Evolutionary conservation across 140 eudicot genomes (phyloP), one percentile per base, ranked within the genome.

Genomic region (Senecio squalidus): DNA sequence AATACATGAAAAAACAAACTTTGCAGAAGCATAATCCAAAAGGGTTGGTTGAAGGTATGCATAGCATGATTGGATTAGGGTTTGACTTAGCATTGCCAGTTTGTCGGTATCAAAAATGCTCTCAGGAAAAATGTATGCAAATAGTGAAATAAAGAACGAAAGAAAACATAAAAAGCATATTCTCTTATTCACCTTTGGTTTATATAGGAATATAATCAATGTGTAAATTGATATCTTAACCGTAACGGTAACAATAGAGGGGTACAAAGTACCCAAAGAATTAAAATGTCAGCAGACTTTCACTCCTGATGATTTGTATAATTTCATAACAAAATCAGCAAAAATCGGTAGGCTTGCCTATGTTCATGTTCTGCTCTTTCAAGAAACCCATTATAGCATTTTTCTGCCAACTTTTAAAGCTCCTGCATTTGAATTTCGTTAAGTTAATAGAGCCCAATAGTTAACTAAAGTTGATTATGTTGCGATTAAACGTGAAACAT

Each of bases 361-460:
- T 66, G 17, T 73, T 76, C 26, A 85, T 78, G 55, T 78, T 78
- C 63, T 73, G 74, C 73, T 78, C 86, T 14, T 64, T 74, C 51
- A 85, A 76, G 44, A 72, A 78, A 49, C 56, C 71, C 28, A 63
- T 9, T 30, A 85, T 78, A 14, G 78, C 89, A 45, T 76, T 78
- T 69, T 65, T 76, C 76, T 85, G 95, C 90, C 95, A 78, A 54
- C 90, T 67, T 64, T 82, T 82, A 72, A 85, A 85, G 76, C 95
- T 85, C 80, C 90, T 85, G 95, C 84, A 67, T 40, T 50, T 24
- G 27, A 7, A 55, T 28, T 27, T 18, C 49, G 1, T 23, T 53
- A 53, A 52, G 43, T 65, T 62, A 34, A 16, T 14, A 26, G 28
- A 22, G 30, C 28, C 20, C 50, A 33, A 34, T n/a, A 52, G 56